Base-by-base conservation (phyloP, 2,329 filamentous ascomycete genomes). In the Cladorrhinum sp. region DNA sequence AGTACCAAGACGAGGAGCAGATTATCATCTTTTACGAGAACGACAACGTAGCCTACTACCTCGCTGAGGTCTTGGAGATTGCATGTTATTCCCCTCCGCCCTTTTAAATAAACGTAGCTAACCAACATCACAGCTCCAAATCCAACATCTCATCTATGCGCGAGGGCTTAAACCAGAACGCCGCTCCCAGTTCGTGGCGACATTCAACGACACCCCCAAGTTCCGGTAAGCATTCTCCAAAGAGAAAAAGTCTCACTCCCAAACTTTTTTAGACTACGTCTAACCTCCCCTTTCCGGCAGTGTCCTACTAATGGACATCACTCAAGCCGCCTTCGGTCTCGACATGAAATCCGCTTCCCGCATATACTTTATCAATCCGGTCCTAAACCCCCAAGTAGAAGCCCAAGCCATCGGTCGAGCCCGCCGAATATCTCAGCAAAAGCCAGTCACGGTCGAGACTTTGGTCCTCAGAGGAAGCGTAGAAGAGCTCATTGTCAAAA, bases 1-100 rank as follows among this genome's bases (percentile, higher is more conserved):
- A 82, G 57, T 80, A 93, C 63, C 85, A 95, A 57, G 74, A 80
- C 1, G 75, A 82, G 0, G 92, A 96, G 69, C 96, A 97, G 73
- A 95, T 96, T 2, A 85, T 97, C 57, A 83, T 97, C 9, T 98
- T 98, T 73, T 97, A 96, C 72, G 92, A 96, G 63, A 89, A 90
- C 30, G 89, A 95, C 62, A 94, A 96, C 67, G 82, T 90, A 1
- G 93, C 92, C 1, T 96, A 85, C 73, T 96, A 96, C 75, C 83
- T 97, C 42, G 90, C 91, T 0, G 87, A 92, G 70, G 86, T 89
- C 28, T 81, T 98, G 0, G 93, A 97, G 66, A 81, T 94, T 30
- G 80, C 82, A 67, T 69, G 80, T 74, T 3, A 2, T 20, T 4
- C 4, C 36, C 16, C n/a, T 21, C 5, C 12, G 18, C 3, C 42